Evolutionary conservation across 1,284 basidiomycete genomes (phyloP).

Genomic region (Malassezia equina): DNA sequence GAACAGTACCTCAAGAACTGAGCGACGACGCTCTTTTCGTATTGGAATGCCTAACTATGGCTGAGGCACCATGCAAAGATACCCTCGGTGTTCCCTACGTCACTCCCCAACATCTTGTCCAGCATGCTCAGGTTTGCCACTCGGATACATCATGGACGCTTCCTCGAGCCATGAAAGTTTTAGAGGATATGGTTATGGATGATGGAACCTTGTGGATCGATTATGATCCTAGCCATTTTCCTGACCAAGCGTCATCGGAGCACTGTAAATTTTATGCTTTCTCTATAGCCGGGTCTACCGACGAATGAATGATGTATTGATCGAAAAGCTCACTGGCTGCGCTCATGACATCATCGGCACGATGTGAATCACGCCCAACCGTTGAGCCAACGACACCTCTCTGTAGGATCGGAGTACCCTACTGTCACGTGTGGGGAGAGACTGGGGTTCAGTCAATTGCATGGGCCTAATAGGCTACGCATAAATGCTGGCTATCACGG

Average conservation of each 20-base stretch:
- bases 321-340: no score
- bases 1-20: constrained; percentile 48
- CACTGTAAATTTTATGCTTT: constrained; percentile 5
- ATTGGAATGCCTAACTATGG: not conserved
- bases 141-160: not conserved
- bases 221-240: constrained; percentile 1
- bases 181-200: constrained; percentile 77
- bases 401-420: not conserved
- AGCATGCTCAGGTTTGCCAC: not conserved
- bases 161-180: constrained; percentile 58
- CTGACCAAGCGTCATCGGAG: not conserved
- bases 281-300: not conserved
- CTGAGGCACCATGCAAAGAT: not conserved
- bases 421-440: not conserved
- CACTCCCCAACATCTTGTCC: constrained; percentile 48
- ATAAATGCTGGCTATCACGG: not conserved
- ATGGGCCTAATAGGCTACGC: not conserved
- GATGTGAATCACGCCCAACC: no score
- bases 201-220: constrained; percentile 94
- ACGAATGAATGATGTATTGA: not conserved
- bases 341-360: no score
- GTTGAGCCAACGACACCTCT: not conserved
- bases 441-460: no score
- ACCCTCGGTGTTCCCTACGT: constrained; percentile 44
- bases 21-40: constrained; percentile 19